Evolutionary conservation across 1,139 yeast species (phyloP), one percentile per base, ranked within the genome.

Genomic region (Taiozyma onychis): DNA sequence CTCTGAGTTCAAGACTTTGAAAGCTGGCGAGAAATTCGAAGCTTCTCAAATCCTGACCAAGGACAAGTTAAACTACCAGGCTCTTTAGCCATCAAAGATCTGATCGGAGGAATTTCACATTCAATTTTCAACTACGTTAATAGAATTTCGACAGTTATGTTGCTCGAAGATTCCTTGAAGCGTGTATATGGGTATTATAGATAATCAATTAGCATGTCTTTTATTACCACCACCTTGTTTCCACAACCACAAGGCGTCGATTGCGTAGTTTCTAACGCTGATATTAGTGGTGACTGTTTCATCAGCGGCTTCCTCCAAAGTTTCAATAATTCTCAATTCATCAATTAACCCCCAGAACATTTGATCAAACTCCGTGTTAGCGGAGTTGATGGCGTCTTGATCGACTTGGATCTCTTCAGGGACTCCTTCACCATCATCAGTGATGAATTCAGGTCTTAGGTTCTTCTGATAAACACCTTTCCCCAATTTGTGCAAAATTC

Each of bases 221-320:
- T 47, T 61, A 51, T 69, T 71, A 22, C 90, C 90, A 5, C 88
- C 88, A n/a, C 88, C 90, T 61, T 83, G 79, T 59, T 77, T 83
- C 93, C 96, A 89, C 48, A 91, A 72, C 97, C 98, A 93, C 43
- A 93, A 74, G 0, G 98, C 97, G 58, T 93, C 99, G 24, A 88
- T 77, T 1, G 98, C 97, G 63, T 90, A 88, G 57, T 81, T 87
- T 55, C 90, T 74, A 3, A 91, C 91, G 30, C 93, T 87, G 44
- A 91, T 56, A 63, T 88, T 88, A 28, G 70, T 73, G 0, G 93
- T 84, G 47, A 70, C 72, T 13, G 67, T 66, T 51, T 88, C 97
- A 58, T 85, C 86, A 0, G 95, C 80, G 10, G 93, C 89, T 51
- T 85, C 87, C 43, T 81, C 73, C 32, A 93, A 66, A 1, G 89